Percentiles rank a stretch among this genome's conserved stretches.
phyloP scores from a whole-genome alignment of 805 yeast genomes.

The Kodamaea sagamina region DNA sequence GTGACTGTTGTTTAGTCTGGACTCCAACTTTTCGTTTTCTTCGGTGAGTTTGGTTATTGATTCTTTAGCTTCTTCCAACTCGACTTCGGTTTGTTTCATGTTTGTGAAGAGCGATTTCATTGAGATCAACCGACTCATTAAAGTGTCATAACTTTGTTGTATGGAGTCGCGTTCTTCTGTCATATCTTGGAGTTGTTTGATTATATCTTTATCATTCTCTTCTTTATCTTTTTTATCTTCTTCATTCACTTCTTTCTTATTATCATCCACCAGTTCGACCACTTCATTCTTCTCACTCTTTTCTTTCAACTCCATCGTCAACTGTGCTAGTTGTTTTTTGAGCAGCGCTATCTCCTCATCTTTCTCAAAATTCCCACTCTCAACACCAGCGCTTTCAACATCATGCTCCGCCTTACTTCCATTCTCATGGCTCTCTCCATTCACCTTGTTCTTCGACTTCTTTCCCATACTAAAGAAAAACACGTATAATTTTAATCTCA shows the following conservation, averaged over 20 bases:
- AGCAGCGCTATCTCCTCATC: neutral
- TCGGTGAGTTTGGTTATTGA: slow-evolving; percentile 27
- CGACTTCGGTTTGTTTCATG: slow-evolving; percentile 69
- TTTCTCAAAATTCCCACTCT: slow-evolving; percentile 7
- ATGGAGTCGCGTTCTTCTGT: slow-evolving; percentile 54
- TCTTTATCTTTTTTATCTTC: slow-evolving; percentile 5
- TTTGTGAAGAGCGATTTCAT: slow-evolving; percentile 73
- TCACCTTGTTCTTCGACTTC: slow-evolving; percentile 2
- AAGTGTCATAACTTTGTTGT: slow-evolving; percentile 59
- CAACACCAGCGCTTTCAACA: slow-evolving; percentile 16
- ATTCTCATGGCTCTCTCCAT: slow-evolving; percentile 1
- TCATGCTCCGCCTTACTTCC: neutral
- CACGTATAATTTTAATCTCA: neutral
- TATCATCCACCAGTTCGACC: neutral
- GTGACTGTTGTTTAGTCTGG: neutral
- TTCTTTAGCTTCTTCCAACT: slow-evolving; percentile 56
- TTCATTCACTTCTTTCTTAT: neutral
- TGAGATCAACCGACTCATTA: slow-evolving; percentile 63
- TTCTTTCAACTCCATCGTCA: slow-evolving; percentile 3
- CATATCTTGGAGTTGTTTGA: slow-evolving; percentile 3
- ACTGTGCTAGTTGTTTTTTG: neutral
- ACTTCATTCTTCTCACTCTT: neutral
- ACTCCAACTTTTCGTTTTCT: slow-evolving; percentile 26
- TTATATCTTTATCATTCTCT: neutral
- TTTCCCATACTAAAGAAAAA: slow-evolving; percentile 3